Conservation (phyloP, 306 rosid genomes). For the Trichosanthes cucumerina region DNA sequence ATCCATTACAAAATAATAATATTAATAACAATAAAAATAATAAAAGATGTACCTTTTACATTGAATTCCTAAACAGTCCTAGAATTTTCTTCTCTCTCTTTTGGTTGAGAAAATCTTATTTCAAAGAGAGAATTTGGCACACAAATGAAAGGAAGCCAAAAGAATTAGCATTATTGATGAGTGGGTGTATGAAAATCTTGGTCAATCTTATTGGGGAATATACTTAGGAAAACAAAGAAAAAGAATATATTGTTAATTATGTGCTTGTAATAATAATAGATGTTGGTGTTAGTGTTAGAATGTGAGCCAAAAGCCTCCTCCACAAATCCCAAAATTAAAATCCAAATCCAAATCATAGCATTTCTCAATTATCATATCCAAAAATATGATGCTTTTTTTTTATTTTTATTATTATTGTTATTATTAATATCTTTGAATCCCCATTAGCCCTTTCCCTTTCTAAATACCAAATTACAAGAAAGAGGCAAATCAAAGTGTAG, state of each 20-base stretch:
- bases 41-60: background rate
- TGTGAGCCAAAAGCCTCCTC: background rate
- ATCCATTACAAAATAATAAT: background rate
- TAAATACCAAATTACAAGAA: background rate
- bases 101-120: background rate
- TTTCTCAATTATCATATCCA: background rate
- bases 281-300: background rate
- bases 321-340: constrained; percentile 2
- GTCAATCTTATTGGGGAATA: constrained; percentile 6
- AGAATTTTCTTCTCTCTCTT: background rate
- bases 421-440: constrained; percentile 1
- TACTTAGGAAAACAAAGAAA: background rate
- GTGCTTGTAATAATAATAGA: background rate
- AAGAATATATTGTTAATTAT: constrained; percentile 3
- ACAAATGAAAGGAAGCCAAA: background rate
- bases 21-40: too few relatives aligned
- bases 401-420: too few relatives aligned
- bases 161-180: background rate
- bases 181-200: background rate
- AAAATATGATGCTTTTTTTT: background rate
- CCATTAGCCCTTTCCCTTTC: background rate
- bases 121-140: background rate
- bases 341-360: background rate
- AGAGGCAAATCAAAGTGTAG: background rate
- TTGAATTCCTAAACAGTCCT: background rate